Evolutionary conservation across 352 stramenopile species (phyloP).

Genomic region (Phytophthora gonapodyides): DNA sequence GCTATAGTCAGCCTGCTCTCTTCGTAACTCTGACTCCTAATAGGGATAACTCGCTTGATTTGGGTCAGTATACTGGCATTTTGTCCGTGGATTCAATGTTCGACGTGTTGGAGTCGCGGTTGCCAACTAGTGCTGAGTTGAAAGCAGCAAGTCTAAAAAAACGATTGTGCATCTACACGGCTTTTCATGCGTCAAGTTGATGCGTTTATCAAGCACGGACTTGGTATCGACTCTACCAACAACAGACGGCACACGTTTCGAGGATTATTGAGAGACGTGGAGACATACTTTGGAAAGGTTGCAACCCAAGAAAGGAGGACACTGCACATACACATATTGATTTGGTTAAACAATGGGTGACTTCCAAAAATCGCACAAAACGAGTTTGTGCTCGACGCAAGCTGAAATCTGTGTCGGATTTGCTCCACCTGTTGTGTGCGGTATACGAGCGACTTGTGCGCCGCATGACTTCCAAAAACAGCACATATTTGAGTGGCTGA

Average conservation of each 20-base stretch:
- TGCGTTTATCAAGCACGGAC: constrained; percentile 4
- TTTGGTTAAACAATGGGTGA: constrained; percentile 3
- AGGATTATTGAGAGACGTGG: constrained; percentile 5
- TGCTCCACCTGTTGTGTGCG: too few relatives aligned
- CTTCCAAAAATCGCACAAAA: too few relatives aligned
- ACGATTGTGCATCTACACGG: constrained; percentile 12
- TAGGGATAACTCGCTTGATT: constrained; percentile 6
- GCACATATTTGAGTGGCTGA: too few relatives aligned
- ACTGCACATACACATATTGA: constrained; percentile 15
- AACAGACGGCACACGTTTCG: neutral
- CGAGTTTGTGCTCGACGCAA: too few relatives aligned
- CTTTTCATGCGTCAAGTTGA: constrained; percentile 21
- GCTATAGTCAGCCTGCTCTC: neutral
- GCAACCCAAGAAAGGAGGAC: constrained; percentile 11
- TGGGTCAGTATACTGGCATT: constrained; percentile 16
- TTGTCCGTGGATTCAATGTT: constrained; percentile 5
- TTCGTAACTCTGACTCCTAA: constrained; percentile 11
- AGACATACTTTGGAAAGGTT: constrained; percentile 14
- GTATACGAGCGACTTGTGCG: too few relatives aligned
- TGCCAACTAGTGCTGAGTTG: constrained; percentile 9
- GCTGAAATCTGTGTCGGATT: too few relatives aligned
- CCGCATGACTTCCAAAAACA: too few relatives aligned
- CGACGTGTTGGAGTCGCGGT: constrained; percentile 1
- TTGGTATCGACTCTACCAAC: constrained; percentile 9
- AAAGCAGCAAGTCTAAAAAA: neutral